Evolutionary conservation across 2,329 filamentous ascomycete genomes (phyloP).

Genomic region (Epichloe hybrida): DNA sequence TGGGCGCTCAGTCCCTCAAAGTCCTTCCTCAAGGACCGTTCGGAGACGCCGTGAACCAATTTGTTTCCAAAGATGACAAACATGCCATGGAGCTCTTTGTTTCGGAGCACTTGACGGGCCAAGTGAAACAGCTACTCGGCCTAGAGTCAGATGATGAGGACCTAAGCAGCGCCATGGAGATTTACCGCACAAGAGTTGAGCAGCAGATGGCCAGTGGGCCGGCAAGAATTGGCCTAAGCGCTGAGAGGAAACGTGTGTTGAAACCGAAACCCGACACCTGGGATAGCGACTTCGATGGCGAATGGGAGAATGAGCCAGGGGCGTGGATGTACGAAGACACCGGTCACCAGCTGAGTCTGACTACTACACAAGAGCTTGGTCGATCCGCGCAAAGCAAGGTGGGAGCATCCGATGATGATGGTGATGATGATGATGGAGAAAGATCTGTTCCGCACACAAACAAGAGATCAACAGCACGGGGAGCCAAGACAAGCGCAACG

Average conservation of each 20-base stretch:
- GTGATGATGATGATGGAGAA: constrained; percentile 2
- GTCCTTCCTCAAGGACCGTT: constrained; percentile 89
- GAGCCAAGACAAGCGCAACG: constrained; percentile 16
- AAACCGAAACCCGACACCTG: constrained; percentile 69
- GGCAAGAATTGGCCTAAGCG: constrained; percentile 24
- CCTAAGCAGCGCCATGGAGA: constrained; percentile 60
- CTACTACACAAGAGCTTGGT: constrained; percentile 5
- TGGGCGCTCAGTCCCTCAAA: constrained; percentile 76
- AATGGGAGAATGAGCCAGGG: constrained; percentile 68
- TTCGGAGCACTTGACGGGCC: constrained; percentile 53
- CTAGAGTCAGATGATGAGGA: constrained; percentile 53
- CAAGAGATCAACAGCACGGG: constrained; percentile 14
- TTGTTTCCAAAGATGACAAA: constrained; percentile 91
- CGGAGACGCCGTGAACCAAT: constrained; percentile 82
- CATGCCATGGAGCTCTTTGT: constrained; percentile 78
- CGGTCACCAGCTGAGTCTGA: constrained; percentile 7
- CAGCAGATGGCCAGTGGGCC: constrained; percentile 51
- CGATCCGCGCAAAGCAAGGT: constrained; percentile 9
- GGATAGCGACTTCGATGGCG: constrained; percentile 82
- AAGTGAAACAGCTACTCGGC: constrained; percentile 56
- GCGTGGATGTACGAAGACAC: constrained; percentile 29
- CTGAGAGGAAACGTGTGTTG: constrained; percentile 31
- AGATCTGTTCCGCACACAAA: constrained; percentile 19
- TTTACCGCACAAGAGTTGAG: constrained; percentile 56
- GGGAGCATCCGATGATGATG: constrained; percentile 12